These are phyloP conservation scores for Aspergillus sclerotioniger DNA, from an alignment of 495 filamentous ascomycete genomes.

Conservation along the genomic window DNA sequence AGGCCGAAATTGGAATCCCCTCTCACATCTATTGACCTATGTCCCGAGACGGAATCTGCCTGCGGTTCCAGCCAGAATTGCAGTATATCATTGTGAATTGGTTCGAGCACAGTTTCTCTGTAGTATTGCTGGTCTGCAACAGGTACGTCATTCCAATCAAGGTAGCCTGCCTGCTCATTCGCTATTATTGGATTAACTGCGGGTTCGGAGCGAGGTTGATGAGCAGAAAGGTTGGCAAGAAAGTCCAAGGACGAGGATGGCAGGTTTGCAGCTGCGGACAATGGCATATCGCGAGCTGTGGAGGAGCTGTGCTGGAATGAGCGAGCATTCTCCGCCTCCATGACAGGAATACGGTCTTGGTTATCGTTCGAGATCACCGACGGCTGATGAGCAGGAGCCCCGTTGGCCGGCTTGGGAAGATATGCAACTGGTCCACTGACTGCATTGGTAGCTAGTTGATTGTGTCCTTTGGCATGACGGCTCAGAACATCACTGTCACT, in stretches of 20 bases:
- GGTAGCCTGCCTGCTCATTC: slow-evolving; percentile 34
- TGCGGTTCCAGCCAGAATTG: slow-evolving; percentile 42
- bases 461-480: slow-evolving; percentile 51
- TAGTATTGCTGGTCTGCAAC: slow-evolving; percentile 25
- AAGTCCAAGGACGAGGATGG: slow-evolving; percentile 38
- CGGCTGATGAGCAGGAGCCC: slow-evolving; percentile 23
- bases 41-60: slow-evolving; percentile 35
- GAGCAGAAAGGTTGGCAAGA: slow-evolving; percentile 39
- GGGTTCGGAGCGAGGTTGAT: slow-evolving; percentile 35
- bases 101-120: slow-evolving; percentile 27
- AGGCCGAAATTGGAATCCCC: slow-evolving; percentile 31
- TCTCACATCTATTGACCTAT: slow-evolving; percentile 35
- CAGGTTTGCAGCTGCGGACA: slow-evolving; percentile 22
- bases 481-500: slow-evolving; percentile 49
- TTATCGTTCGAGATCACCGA: slow-evolving; percentile 22
- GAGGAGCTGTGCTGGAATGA: slow-evolving; percentile 15
- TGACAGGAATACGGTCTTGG: slow-evolving; percentile 20
- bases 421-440: slow-evolving; percentile 22
- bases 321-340: slow-evolving; percentile 16
- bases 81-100: slow-evolving; percentile 36
- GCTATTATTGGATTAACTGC: slow-evolving; percentile 36
- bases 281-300: slow-evolving; percentile 26
- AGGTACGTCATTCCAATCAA: slow-evolving; percentile 37
- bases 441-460: slow-evolving; percentile 27
- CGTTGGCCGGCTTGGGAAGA: slow-evolving; percentile 13